Percentiles rank a stretch among this genome's conserved stretches.
These are phyloP conservation scores for Aureobasidium mangrovei DNA, from an alignment of 2,329 filamentous ascomycete genomes.

Conservation along the genomic window DNA sequence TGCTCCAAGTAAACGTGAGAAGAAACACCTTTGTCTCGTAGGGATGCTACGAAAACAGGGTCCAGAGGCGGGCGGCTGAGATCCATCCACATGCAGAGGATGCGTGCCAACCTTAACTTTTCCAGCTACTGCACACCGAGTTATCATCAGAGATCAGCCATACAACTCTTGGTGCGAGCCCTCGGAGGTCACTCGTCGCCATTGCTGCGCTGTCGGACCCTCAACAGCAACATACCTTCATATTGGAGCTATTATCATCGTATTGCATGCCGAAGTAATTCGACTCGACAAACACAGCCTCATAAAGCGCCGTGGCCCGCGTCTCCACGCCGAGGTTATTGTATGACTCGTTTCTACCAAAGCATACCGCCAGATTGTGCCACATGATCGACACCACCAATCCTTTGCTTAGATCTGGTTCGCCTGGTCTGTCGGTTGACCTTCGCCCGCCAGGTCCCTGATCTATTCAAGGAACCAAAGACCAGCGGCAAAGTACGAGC, in stretches of 20 bases:
- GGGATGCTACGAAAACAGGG: neutral
- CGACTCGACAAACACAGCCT: neutral
- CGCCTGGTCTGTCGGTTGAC: no score
- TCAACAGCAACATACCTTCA: no score
- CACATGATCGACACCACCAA: neutral
- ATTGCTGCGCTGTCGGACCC: no score
- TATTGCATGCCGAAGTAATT: no score
- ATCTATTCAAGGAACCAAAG: neutral
- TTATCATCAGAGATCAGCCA: neutral
- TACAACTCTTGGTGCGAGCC: neutral
- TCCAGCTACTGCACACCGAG: neutral
- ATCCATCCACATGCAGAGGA: neutral
- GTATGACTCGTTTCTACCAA: neutral
- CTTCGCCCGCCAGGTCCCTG: neutral
- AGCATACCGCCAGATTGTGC: neutral
- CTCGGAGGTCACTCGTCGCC: no score
- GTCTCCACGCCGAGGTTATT: no score
- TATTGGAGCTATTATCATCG: no score
- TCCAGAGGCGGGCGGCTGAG: neutral
- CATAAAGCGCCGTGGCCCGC: neutral
- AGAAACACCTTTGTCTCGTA: neutral
- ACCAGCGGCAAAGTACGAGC: neutral
- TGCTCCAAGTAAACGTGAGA: neutral
- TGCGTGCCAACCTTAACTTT: neutral
- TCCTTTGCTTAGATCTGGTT: no score